A percentile compares a stretch with the other conserved stretches of the same genome.
Conservation (phyloP, 441 rosid species). For the Kokia cookei region DNA sequence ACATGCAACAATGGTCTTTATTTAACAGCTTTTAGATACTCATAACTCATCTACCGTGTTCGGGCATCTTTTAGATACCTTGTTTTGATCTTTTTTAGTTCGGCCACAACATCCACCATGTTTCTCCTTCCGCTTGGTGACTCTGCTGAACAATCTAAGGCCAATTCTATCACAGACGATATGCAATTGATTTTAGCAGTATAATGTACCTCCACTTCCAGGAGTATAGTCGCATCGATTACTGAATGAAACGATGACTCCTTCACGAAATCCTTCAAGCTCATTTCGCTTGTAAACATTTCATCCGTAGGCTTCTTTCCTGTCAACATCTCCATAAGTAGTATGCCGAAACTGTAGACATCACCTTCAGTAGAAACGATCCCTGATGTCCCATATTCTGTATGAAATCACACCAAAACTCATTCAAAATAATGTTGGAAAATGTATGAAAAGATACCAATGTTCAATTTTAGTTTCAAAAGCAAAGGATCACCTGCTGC, state of each 20-base stretch:
- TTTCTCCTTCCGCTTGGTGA: background rate
- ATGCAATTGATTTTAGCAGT: background rate
- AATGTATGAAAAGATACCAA: background rate
- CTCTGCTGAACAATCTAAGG: background rate
- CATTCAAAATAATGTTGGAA: background rate
- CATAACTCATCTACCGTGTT: background rate
- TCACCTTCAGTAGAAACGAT: background rate
- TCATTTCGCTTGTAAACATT: background rate
- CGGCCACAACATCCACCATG: background rate
- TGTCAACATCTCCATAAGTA: background rate
- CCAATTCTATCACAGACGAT: background rate
- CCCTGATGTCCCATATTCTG: background rate
- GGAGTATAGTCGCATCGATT: background rate
- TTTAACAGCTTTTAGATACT: background rate
- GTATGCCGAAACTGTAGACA: background rate
- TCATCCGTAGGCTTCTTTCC: background rate
- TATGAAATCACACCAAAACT: background rate
- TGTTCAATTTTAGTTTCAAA: background rate
- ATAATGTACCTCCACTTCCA: background rate
- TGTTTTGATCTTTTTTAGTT: background rate
- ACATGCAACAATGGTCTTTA: background rate
- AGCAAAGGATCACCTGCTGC: background rate
- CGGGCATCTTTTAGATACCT: background rate
- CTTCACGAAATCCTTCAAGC: background rate
- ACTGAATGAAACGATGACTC: background rate